phyloP scores from a whole-genome alignment of 192 early-diverging fungal species.

The Dimargaris xerosporica region DNA sequence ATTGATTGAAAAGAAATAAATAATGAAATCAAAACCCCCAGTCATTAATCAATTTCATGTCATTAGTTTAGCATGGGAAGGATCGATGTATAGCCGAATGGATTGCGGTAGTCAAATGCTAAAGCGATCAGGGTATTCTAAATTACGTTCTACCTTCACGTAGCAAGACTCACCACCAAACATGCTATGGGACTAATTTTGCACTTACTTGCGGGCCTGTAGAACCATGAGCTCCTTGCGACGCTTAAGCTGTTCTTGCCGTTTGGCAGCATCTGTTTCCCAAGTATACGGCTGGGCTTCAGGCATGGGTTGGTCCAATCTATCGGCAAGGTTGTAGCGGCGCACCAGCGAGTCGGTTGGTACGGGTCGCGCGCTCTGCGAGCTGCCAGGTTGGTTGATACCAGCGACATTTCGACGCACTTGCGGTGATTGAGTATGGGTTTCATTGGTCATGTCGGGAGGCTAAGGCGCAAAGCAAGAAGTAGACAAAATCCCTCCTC shows the following conservation, averaged over 20 bases:
- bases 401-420: slow-evolving; percentile 16
- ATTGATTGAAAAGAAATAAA: too few species aligned
- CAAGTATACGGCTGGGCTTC: slow-evolving; percentile 41
- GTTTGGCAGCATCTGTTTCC: slow-evolving; percentile 36
- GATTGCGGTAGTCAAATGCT: too few species aligned
- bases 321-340: slow-evolving; percentile 34
- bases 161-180: too few species aligned
- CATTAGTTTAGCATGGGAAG: too few species aligned
- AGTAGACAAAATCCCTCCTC: slow-evolving; percentile 1
- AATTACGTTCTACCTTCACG: too few species aligned
- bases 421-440: slow-evolving; percentile 16
- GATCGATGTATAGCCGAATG: too few species aligned
- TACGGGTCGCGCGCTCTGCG: slow-evolving; percentile 16
- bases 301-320: slow-evolving; percentile 15
- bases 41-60: too few species aligned
- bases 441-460: slow-evolving; percentile 4
- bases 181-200: too few species aligned
- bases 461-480: background rate
- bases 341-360: slow-evolving; percentile 22
- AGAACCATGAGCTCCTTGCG: slow-evolving; percentile 56
- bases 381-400: slow-evolving; percentile 19
- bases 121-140: too few species aligned
- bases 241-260: slow-evolving; percentile 41
- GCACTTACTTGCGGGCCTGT: slow-evolving; percentile 54
- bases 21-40: too few species aligned